Percentiles rank a stretch among this genome's conserved stretches.
phyloP scores from a whole-genome alignment of 2,329 filamentous ascomycete genomes.

The Apiospora rasikravindrae region DNA sequence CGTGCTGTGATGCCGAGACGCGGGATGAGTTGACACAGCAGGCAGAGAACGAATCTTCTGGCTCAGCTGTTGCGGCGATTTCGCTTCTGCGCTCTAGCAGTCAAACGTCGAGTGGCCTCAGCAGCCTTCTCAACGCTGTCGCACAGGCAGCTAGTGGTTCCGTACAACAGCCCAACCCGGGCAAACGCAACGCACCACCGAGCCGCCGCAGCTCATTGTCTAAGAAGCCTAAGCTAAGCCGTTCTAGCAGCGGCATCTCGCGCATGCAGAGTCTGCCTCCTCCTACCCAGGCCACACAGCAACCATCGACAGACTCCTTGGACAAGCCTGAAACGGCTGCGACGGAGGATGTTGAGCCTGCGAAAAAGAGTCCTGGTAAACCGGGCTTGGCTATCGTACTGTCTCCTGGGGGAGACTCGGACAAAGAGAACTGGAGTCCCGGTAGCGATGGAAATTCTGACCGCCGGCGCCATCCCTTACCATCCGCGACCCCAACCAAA shows the following conservation, averaged over 20 bases:
- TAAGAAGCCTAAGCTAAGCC: slow-evolving; percentile 68
- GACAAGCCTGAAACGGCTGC: slow-evolving; percentile 29
- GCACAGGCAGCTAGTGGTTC: slow-evolving; percentile 32
- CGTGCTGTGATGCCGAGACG: slow-evolving; percentile 81
- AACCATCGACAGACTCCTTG: slow-evolving; percentile 31
- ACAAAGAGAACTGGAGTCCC: slow-evolving; percentile 90
- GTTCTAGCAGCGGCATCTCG: slow-evolving; percentile 66
- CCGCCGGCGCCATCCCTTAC: slow-evolving; percentile 41
- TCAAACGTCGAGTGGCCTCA: slow-evolving; percentile 49
- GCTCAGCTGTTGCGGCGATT: slow-evolving; percentile 81
- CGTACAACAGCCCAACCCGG: slow-evolving; percentile 61
- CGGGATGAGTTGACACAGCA: slow-evolving; percentile 81
- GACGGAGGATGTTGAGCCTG: slow-evolving; percentile 27
- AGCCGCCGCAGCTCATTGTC: slow-evolving; percentile 34
- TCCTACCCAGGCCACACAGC: slow-evolving; percentile 34
- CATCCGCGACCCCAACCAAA: slow-evolving; percentile 37
- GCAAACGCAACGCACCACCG: slow-evolving; percentile 66
- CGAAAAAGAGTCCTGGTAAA: slow-evolving; percentile 39
- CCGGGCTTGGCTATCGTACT: slow-evolving; percentile 48
- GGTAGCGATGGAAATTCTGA: slow-evolving; percentile 51
- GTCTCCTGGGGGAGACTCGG: slow-evolving; percentile 72
- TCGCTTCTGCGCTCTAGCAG: slow-evolving; percentile 77
- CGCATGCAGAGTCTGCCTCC: slow-evolving; percentile 57
- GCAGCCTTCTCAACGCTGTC: slow-evolving; percentile 40
- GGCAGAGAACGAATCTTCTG: slow-evolving; percentile 79